Base-by-base conservation (phyloP, 1,284 basidiomycete genomes). In the Apiotrichum porosum region DNA sequence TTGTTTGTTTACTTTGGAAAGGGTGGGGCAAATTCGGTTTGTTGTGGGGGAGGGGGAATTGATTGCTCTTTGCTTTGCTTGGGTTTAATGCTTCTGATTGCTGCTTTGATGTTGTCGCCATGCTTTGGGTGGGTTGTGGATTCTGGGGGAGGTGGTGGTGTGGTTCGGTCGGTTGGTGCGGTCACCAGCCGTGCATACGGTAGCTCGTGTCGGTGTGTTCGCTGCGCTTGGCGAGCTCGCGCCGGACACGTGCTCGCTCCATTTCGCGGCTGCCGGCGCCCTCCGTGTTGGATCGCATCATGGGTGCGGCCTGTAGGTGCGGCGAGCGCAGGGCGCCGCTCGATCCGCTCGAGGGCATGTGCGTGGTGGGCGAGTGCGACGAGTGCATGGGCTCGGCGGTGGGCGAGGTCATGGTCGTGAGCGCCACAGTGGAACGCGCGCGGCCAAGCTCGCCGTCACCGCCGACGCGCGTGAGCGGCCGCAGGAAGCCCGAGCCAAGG, bases 111-210 rank as follows among this genome's bases (percentile, higher is more conserved):
- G n/a, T n/a, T n/a, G n/a, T n/a, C n/a, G n/a, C n/a, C n/a, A n/a
- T n/a, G n/a, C n/a, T n/a, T n/a, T n/a, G n/a, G n/a, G n/a, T n/a
- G n/a, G n/a, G n/a, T n/a, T n/a, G n/a, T n/a, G n/a, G n/a, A n/a
- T n/a, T n/a, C n/a, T n/a, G n/a, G n/a, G n/a, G n/a, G n/a, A n/a
- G n/a, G n/a, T n/a, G n/a, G n/a, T n/a, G n/a, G n/a, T n/a, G n/a
- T n/a, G n/a, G n/a, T n/a, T n/a, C n/a, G n/a, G n/a, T n/a, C n/a
- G n/a, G n/a, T n/a, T n/a, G n/a, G n/a, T n/a, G n/a, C n/a, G n/a
- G n/a, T 21, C 41, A 71, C 69, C 69, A 71, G 17, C 69, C 69
- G 54, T 71, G 69, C 17, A 50, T 47, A 18, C 69, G 50, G 56
- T 70, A 71, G 47, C 65, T 62, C 15, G 61, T 64, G 48, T 70